These are phyloP conservation scores for Pichia sp. DNA, from an alignment of 1,139 yeast genomes.

Conservation along the genomic window DNA sequence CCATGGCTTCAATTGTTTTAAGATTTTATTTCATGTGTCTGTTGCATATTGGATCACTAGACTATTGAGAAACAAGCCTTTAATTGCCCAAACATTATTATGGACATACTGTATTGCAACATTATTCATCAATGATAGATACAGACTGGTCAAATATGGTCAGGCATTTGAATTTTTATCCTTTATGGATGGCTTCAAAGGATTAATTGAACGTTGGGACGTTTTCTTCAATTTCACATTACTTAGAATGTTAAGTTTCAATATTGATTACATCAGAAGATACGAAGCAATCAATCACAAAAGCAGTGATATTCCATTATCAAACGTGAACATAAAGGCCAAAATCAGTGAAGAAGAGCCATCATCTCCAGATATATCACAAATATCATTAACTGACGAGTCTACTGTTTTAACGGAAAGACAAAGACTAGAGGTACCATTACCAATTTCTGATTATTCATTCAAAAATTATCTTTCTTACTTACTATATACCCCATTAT, in stretches of 20 bases:
- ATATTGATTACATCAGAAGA: conserved; percentile 64
- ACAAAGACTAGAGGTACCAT: conserved; percentile 64
- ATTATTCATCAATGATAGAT: conserved; percentile 73
- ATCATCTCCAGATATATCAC: conserved; percentile 14
- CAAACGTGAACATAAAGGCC: conserved; percentile 9
- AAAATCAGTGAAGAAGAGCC: conserved; percentile 23
- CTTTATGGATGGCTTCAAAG: conserved; percentile 62
- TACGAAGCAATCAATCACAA: conserved; percentile 28
- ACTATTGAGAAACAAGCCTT: conserved; percentile 29
- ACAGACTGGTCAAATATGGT: conserved; percentile 54
- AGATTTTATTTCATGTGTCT: conserved; percentile 56
- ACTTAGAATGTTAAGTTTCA: conserved; percentile 79
- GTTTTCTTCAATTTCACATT: conserved; percentile 91
- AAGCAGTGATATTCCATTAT: conserved; percentile 13
- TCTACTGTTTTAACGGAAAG: conserved; percentile 49
- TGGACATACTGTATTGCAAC: conserved; percentile 82
- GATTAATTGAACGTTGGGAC: conserved; percentile 91
- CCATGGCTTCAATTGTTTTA: conserved; percentile 75
- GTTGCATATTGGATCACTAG: conserved; percentile 57
- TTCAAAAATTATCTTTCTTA: conserved; percentile 70
- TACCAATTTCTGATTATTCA: conserved; percentile 59
- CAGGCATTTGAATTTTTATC: conserved; percentile 36
- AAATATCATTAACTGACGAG: conserved; percentile 28
- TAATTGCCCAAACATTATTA: conserved; percentile 39
- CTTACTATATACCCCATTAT: conserved; percentile 80